phyloP scores from a whole-genome alignment of 2,329 filamentous ascomycete genomes.

The Claviceps lovelessii region DNA sequence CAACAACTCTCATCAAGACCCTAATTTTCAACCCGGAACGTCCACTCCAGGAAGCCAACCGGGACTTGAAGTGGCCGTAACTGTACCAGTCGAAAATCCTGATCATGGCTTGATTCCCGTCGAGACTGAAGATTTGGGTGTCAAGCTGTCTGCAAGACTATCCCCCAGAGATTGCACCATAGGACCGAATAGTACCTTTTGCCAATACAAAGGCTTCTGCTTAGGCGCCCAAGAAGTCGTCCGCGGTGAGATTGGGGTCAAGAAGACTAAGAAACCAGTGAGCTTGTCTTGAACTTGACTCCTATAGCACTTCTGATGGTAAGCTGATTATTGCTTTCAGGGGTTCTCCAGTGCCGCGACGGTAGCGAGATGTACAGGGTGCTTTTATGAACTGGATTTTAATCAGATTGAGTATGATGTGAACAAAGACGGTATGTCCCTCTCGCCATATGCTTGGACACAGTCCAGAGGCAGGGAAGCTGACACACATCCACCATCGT shows the following conservation, averaged over 20 bases:
- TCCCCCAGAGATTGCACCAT: conserved; percentile 26
- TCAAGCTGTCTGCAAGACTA: not conserved
- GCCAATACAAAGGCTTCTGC: conserved; percentile 40
- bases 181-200: conserved; percentile 32
- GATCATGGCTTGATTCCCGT: conserved; percentile 12
- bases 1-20: not conserved
- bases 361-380: conserved; percentile 38
- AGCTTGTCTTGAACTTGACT: not conserved
- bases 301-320: not conserved
- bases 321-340: conserved; percentile 13
- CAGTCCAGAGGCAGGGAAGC: not conserved
- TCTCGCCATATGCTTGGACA: conserved; percentile 9
- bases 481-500: not conserved
- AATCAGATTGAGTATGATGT: conserved; percentile 37
- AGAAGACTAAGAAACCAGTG: conserved; percentile 35
- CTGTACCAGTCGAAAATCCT: not conserved
- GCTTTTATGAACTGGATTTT: conserved; percentile 40
- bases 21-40: not conserved
- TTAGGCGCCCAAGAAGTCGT: conserved; percentile 37
- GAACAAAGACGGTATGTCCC: conserved; percentile 28
- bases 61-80: conserved; percentile 1
- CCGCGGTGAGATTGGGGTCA: conserved; percentile 34
- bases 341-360: conserved; percentile 26
- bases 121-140: conserved; percentile 3
- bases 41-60: not conserved